A percentile compares a stretch with the other conserved stretches of the same genome.
Evolutionary conservation across 805 yeast genomes (phyloP).

Genomic region (Starmerella scarabaei): DNA sequence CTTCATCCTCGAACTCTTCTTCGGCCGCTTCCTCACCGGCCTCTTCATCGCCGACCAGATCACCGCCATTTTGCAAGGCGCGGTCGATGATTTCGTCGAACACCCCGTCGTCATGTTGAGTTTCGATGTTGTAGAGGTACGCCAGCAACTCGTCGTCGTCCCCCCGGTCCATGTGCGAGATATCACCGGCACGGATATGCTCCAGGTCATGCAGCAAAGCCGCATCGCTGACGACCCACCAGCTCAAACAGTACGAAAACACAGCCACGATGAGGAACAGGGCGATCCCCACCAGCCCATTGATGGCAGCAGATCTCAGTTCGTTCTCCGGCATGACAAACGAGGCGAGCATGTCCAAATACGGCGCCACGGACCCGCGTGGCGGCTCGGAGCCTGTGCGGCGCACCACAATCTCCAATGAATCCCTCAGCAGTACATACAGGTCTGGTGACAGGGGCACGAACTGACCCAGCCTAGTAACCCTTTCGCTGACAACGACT

Average conservation of each 20-base stretch:
- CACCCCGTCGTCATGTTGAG: background rate
- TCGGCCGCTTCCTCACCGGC: background rate
- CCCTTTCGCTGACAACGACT: background rate
- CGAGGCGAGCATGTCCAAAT: conserved; percentile 13
- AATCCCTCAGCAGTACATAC: background rate
- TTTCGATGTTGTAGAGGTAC: background rate
- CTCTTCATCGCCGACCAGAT: background rate
- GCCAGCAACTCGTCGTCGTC: conserved; percentile 13
- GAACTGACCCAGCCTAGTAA: background rate
- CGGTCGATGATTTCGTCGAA: background rate
- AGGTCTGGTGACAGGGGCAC: background rate
- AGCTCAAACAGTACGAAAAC: conserved; percentile 8
- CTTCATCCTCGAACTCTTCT: background rate
- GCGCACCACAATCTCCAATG: background rate
- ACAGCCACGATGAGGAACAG: conserved; percentile 1
- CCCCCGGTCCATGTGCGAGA: conserved; percentile 15
- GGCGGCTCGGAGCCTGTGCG: conserved; percentile 11
- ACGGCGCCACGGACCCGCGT: conserved; percentile 17
- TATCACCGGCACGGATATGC: conserved; percentile 18
- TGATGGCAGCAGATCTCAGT: conserved; percentile 8
- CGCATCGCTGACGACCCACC: conserved; percentile 14
- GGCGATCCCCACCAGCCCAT: conserved; percentile 8
- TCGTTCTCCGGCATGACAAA: conserved; percentile 7
- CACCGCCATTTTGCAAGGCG: background rate
- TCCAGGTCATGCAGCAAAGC: conserved; percentile 17